Conservation (phyloP, 1,284 basidiomycete genomes). For the Clitocybe nebularis region DNA sequence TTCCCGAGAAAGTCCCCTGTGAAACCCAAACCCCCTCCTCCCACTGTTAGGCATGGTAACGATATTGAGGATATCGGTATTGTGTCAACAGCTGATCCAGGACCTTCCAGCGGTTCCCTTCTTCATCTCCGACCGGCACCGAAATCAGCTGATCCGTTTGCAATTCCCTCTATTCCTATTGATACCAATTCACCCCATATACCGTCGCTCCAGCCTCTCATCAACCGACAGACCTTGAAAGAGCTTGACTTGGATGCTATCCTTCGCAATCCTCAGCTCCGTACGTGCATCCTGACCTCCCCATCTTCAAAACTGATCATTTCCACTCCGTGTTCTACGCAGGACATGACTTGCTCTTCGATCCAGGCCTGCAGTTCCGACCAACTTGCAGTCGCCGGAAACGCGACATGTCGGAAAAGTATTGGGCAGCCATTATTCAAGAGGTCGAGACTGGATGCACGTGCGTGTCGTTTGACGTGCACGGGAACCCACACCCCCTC, state of each 20-base stretch:
- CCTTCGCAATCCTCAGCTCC: slow-evolving; percentile 84
- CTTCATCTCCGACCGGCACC: slow-evolving; percentile 25
- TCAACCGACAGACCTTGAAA: slow-evolving; percentile 80
- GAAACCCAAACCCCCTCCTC: slow-evolving; percentile 19
- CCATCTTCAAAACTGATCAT: slow-evolving; percentile 10
- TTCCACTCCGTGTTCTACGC: slow-evolving; percentile 13
- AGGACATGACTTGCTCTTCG: slow-evolving; percentile 92
- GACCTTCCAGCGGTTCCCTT: slow-evolving; percentile 41
- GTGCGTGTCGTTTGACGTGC: slow-evolving; percentile 72
- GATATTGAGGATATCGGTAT: slow-evolving; percentile 51
- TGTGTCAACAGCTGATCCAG: slow-evolving; percentile 43
- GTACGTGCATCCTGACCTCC: slow-evolving; percentile 43
- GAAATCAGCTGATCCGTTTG: slow-evolving; percentile 25
- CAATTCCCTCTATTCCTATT: slow-evolving; percentile 34
- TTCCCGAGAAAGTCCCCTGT: slow-evolving; percentile 18
- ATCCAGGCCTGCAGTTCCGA: slow-evolving; percentile 71
- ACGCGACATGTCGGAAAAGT: slow-evolving; percentile 72
- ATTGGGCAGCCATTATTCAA: slow-evolving; percentile 79
- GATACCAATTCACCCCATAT: slow-evolving; percentile 57
- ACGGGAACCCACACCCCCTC: slow-evolving; percentile 46
- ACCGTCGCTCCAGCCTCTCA: slow-evolving; percentile 70
- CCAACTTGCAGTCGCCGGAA: slow-evolving; percentile 71
- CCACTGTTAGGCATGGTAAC: slow-evolving; percentile 34
- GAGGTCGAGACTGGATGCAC: slow-evolving; percentile 84
- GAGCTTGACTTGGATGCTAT: slow-evolving; percentile 86